Evolutionary conservation across 768 basidiomycete genomes (phyloP), one percentile per base, ranked within the genome.

Genomic region (Agaricus blazei): DNA sequence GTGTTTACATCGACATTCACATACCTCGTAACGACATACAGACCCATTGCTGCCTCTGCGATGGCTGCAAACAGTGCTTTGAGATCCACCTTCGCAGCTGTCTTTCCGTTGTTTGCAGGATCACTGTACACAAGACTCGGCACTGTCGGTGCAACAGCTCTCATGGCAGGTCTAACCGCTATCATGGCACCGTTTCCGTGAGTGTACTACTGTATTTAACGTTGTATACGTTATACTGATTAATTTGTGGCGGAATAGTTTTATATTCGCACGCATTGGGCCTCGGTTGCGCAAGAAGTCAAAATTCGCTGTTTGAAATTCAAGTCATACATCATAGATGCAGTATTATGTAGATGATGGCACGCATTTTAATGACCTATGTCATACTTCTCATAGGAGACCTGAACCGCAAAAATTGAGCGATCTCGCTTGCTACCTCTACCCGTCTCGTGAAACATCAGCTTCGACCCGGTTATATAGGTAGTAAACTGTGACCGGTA

Each of bases 1-100:
- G 81, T 83, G 41, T 92, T 87, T 70, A 83, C 84, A 0, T 79
- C 80, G 7, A 82, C 81, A 3, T 88, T 88, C 68, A 85, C 81
- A 4, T 88, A 88, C 68, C 75, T 88, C 52, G 82, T 88, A 56
- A 84, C 84, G 44, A 76, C 81, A 1, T 88, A 88, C 65, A 73
- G 80, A 23, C 81, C 85, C 9, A 84, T 85, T 63, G 80, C 76
- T 9, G 84, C 85, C 1, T 84, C 82, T 42, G 86, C 85, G 5
- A 79, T 88, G 69, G 85, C 84, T 4, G 71, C 84, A 23, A 87
- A 85, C 54, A 82, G 82, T 51, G 79, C 83, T 14, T 68, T 85
- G 59, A 78, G 85, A 42, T 84, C 82, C 0, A 63, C 78, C 0
- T 80, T 84, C 57, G 86, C 84, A 1, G 83, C 81, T 0, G 76